Evolutionary conservation across 306 rosid species (phyloP).

Genomic region (Cucurbita ficifolia): DNA sequence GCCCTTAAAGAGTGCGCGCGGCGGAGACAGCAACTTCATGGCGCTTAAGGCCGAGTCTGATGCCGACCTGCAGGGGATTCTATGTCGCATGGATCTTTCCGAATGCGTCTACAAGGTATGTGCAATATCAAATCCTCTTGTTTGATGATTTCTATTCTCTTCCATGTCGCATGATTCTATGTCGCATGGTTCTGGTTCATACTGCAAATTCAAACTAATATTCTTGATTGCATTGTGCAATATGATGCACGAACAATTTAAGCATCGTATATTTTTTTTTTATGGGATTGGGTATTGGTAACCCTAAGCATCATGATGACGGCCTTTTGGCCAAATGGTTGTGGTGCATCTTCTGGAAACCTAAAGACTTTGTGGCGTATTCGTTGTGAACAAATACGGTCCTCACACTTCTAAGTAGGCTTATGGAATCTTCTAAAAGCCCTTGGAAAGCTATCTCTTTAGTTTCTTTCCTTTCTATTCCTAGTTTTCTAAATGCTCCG

Average conservation of each 20-base stretch:
- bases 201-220: background rate
- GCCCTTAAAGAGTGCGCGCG: conserved; percentile 46
- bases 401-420: no score
- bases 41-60: conserved; percentile 64
- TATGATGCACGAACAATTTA: no score
- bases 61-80: conserved; percentile 76
- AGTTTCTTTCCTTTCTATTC: no score
- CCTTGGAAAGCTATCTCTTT: no score
- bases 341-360: no score
- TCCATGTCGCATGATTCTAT: background rate
- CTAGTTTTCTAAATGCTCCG: no score
- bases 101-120: conserved; percentile 91
- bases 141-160: background rate
- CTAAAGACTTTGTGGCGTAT: no score
- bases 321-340: no score
- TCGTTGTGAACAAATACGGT: no score
- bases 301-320: no score
- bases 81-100: conserved; percentile 87
- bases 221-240: background rate
- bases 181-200: background rate
- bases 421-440: no score
- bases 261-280: no score
- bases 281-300: background rate
- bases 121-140: background rate
- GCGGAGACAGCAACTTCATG: conserved; percentile 46